Evolutionary conservation across 192 early-diverging fungal species (phyloP), one percentile per base, ranked within the genome.

Genomic region (Podila verticillata): DNA sequence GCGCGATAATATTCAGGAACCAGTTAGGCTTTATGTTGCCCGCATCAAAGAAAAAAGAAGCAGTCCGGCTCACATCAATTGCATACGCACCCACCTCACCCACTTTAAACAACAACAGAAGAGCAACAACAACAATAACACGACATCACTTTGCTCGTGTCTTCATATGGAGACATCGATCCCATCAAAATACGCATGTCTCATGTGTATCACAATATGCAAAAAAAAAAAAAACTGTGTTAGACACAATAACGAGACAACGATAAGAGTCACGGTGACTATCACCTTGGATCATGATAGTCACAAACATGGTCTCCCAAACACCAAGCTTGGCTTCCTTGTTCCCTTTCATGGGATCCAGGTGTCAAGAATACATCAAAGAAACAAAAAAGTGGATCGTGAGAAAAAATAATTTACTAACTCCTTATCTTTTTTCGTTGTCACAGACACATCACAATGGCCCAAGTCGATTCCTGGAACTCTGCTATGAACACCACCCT

Each of bases 401-500:
- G 51, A 24, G 51, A 54, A 54, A 54, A 24, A 1, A 47, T 15
- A 54, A 24, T 54, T 24, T 39, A 36, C n/a, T 66, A 61, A 59
- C 58, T 54, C 15, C 57, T 48, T 4, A 31, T 35, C 47, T 47
- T 26, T 57, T 22, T 8, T 26, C 34, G 0, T 66, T 20, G 1
- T 47, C 48, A 65, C 67, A 77, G 20, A 69, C 32, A 22, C 26
- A 57, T 17, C 66, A 70, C 51, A 70, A 80, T 80, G 77, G 39
- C 80, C 63, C 61, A 74, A 67, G 56, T 83, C 54, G 87, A 84
- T 65, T 59, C 82, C 82, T 92, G 89, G 89, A 95, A 95, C 86
- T 74, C 83, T 73, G 84, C 81, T 72, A 91, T 99, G 60, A 98
- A 99, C 92, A 93, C 90, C 57, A 67, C 97, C 63, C 93, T 99